Evolutionary conservation across 306 rosid genomes (phyloP).

Genomic region (Cicer chorassanicum): DNA sequence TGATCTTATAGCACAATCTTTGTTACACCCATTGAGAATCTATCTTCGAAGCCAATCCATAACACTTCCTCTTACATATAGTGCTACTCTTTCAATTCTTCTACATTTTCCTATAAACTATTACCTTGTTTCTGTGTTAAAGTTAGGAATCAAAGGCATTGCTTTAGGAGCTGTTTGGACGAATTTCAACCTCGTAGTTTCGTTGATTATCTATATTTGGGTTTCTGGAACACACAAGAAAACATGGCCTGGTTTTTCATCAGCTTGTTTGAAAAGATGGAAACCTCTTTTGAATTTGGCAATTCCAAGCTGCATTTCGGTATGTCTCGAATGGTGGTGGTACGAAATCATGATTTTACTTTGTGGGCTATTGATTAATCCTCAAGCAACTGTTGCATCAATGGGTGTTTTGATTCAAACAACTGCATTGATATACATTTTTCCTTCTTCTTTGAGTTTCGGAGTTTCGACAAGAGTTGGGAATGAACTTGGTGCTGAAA

Average conservation of each 20-base stretch:
- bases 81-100: slow-evolving; percentile 63
- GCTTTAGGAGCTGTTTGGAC: slow-evolving; percentile 86
- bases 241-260: slow-evolving; percentile 73
- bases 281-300: slow-evolving; percentile 61
- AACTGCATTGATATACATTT: slow-evolving; percentile 86
- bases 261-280: slow-evolving; percentile 59
- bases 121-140: slow-evolving; percentile 62
- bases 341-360: slow-evolving; percentile 95
- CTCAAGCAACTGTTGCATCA: slow-evolving; percentile 86
- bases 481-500: slow-evolving; percentile 79
- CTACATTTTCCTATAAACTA: slow-evolving; percentile 85
- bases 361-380: slow-evolving; percentile 76
- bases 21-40: slow-evolving; percentile 78
- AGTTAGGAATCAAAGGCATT: slow-evolving; percentile 71
- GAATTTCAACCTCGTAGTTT: slow-evolving; percentile 68
- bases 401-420: slow-evolving; percentile 95
- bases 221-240: slow-evolving; percentile 64
- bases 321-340: slow-evolving; percentile 99
- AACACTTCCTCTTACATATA: slow-evolving; percentile 75
- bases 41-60: slow-evolving; percentile 79
- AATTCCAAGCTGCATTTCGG: slow-evolving; percentile 88
- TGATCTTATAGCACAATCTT: slow-evolving; percentile 77
- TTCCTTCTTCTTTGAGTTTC: slow-evolving; percentile 86
- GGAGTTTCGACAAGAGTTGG: slow-evolving; percentile 92
- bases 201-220: slow-evolving; percentile 57